These are phyloP conservation scores for Harrya chromipes DNA, from an alignment of 768 basidiomycete species.

Conservation along the genomic window DNA sequence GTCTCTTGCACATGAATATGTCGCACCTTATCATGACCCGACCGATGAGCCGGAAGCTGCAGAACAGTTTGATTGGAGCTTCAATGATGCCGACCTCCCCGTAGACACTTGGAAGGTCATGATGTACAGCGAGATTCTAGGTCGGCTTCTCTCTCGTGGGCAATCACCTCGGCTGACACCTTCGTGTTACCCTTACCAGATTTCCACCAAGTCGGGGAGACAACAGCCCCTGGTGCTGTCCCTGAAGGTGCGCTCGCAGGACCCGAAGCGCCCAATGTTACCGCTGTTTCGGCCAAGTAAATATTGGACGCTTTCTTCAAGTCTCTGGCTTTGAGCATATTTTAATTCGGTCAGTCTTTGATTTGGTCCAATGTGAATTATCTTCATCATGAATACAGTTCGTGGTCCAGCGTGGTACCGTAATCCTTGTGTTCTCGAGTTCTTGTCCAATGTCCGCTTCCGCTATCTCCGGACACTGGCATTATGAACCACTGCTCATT, in stretches of 20 bases:
- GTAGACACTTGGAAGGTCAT: slow-evolving; percentile 99
- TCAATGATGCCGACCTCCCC: slow-evolving; percentile 98
- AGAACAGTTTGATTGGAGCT: slow-evolving; percentile 98
- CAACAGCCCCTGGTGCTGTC: slow-evolving; percentile 35
- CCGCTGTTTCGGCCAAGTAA: slow-evolving; percentile 16
- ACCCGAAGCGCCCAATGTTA: slow-evolving; percentile 39
- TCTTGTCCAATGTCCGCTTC: slow-evolving; percentile 5
- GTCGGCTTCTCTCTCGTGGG: slow-evolving; percentile 42
- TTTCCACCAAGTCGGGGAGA: slow-evolving; percentile 76
- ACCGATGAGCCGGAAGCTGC: slow-evolving; percentile 93
- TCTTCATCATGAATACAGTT: slow-evolving; percentile 4
- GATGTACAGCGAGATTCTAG: slow-evolving; percentile 99
- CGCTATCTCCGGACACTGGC: not conserved
- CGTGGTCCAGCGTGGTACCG: slow-evolving; percentile 16
- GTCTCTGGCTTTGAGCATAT: slow-evolving; percentile 5
- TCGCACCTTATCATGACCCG: slow-evolving; percentile 96
- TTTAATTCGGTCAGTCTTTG: slow-evolving; percentile 12
- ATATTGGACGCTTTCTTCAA: not conserved
- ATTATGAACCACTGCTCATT: slow-evolving; percentile 1
- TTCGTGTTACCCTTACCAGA: slow-evolving; percentile 39
- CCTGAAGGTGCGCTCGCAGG: slow-evolving; percentile 71
- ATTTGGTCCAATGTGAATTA: not conserved
- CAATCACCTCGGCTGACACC: not conserved
- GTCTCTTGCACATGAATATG: slow-evolving; percentile 90
- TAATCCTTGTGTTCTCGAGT: slow-evolving; percentile 7